phyloP scores from a whole-genome alignment of 306 rosid genomes.

The Sicyos baderoa region DNA sequence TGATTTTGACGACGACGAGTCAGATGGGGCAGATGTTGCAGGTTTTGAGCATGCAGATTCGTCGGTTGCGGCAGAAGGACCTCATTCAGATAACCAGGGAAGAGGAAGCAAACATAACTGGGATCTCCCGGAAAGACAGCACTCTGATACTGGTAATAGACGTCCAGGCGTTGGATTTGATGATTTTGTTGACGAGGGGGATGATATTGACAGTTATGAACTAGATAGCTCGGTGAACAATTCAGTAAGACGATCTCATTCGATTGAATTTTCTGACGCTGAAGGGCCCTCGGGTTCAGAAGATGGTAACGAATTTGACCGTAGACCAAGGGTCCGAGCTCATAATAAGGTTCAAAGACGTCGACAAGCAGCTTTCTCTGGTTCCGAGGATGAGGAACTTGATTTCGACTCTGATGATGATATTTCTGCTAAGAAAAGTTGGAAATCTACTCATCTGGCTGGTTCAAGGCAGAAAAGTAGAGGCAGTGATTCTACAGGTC shows the following conservation, averaged over 20 bases:
- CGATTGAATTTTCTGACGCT: conserved; percentile 42
- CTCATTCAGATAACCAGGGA: conserved; percentile 33
- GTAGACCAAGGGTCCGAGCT: conserved; percentile 24
- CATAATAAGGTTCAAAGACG: conserved; percentile 31
- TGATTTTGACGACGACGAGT: conserved; percentile 90
- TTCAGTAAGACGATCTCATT: conserved; percentile 36
- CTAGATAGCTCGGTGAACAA: conserved; percentile 40
- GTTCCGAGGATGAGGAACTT: conserved; percentile 49
- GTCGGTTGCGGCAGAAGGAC: conserved; percentile 37
- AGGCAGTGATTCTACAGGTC: conserved; percentile 33
- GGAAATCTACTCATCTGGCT: conserved; percentile 59
- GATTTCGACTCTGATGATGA: conserved; percentile 31
- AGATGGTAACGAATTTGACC: conserved; percentile 31
- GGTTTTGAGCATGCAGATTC: conserved; percentile 92
- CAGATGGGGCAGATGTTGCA: conserved; percentile 97
- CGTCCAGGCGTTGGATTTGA: conserved; percentile 71
- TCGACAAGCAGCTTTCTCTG: conserved; percentile 38
- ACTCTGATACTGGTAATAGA: conserved; percentile 33
- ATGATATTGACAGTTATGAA: conserved; percentile 82
- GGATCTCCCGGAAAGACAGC: conserved; percentile 40
- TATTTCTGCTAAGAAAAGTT: conserved; percentile 38
- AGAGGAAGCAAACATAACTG: conserved; percentile 41
- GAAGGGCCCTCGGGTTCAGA: conserved; percentile 46
- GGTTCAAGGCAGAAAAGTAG: conserved; percentile 38
- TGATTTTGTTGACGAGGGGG: conserved; percentile 84